Percentiles rank a stretch among this genome's conserved stretches.
phyloP scores from a whole-genome alignment of 257 asterid genomes.

The Lycium barbarum region DNA sequence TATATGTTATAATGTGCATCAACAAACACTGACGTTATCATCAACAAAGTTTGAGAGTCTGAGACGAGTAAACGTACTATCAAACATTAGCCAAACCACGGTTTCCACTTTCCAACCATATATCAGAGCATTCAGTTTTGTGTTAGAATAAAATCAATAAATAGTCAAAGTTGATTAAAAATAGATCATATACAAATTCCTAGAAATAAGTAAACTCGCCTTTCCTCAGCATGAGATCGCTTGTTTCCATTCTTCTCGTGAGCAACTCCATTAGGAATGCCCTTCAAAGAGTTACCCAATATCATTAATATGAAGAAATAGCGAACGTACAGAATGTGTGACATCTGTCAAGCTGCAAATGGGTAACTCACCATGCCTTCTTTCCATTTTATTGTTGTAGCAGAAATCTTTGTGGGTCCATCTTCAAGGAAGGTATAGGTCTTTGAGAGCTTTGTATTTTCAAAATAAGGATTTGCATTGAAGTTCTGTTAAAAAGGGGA shows the following conservation, averaged over 20 bases:
- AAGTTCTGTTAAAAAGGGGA: conserved; percentile 54
- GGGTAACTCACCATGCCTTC: conserved; percentile 77
- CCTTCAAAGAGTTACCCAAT: conserved; percentile 55
- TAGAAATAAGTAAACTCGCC: conserved; percentile 49
- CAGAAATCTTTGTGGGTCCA: conserved; percentile 74
- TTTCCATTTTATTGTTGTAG: conserved; percentile 91
- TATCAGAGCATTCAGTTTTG: neutral
- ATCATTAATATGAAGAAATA: conserved; percentile 32
- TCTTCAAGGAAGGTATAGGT: conserved; percentile 83
- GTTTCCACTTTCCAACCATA: neutral
- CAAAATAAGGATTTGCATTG: conserved; percentile 81
- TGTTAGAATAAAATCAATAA: neutral
- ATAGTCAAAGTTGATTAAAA: neutral
- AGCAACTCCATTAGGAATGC: conserved; percentile 71
- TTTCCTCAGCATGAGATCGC: conserved; percentile 75
- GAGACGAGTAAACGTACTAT: neutral
- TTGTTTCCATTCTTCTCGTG: conserved; percentile 83
- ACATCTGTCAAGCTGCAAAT: neutral
- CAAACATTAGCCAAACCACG: neutral
- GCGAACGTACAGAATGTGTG: neutral
- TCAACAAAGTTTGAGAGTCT: neutral
- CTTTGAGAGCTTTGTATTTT: conserved; percentile 77
- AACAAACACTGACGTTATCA: neutral
- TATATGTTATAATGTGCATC: neutral
- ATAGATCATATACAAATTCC: neutral